A percentile compares a stretch with the other conserved stretches of the same genome.
Evolutionary conservation across 768 basidiomycete genomes (phyloP).

Genomic region (Podaxis sp.): DNA sequence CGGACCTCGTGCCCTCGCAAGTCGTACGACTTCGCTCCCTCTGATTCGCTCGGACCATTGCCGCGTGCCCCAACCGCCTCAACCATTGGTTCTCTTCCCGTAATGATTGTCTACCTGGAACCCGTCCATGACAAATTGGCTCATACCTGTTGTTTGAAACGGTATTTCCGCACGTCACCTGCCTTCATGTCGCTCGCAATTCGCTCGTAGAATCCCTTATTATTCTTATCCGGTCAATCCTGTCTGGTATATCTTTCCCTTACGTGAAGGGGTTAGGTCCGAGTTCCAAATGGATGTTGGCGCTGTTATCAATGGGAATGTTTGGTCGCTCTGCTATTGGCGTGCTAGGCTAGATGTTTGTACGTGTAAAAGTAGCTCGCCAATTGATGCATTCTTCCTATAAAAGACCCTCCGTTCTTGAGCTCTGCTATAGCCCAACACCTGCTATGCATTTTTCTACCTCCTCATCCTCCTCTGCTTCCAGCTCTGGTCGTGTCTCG

Average conservation of each 20-base stretch:
- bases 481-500: slow-evolving; percentile 27
- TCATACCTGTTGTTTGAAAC: background rate
- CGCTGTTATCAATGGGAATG: background rate
- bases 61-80: background rate
- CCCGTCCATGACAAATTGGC: background rate
- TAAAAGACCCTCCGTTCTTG: slow-evolving; percentile 21
- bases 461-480: slow-evolving; percentile 28
- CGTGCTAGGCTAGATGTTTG: slow-evolving; percentile 16
- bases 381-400: slow-evolving; percentile 14
- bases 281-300: slow-evolving; percentile 1
- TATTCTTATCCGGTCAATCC: background rate
- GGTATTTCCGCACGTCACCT: slow-evolving; percentile 1
- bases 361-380: slow-evolving; percentile 16
- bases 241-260: background rate
- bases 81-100: background rate
- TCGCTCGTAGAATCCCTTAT: background rate
- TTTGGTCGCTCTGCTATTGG: background rate
- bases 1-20: slow-evolving; percentile 6
- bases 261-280: background rate
- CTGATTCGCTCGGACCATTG: slow-evolving; percentile 10
- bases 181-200: background rate
- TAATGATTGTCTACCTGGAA: background rate
- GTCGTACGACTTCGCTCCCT: slow-evolving; percentile 2
- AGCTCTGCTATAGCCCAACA: slow-evolving; percentile 3
- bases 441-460: slow-evolving; percentile 6